Evolutionary conservation across 495 filamentous ascomycete genomes (phyloP).

Genomic region (Friedmanniomyces endolithicus): DNA sequence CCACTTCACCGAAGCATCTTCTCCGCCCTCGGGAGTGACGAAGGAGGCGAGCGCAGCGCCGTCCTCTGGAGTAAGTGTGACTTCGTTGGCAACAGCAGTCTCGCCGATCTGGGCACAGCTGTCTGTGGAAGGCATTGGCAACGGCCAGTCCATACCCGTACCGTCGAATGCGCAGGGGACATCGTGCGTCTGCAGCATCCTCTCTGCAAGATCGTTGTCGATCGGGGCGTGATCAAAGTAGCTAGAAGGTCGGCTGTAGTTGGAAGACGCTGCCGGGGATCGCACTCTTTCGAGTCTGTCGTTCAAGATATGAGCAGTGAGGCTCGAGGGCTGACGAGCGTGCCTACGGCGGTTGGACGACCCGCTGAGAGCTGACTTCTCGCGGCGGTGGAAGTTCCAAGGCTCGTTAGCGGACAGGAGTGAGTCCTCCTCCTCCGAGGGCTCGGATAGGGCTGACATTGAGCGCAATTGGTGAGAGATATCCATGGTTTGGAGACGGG

Average conservation of each 20-base stretch:
- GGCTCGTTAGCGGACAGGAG: not conserved
- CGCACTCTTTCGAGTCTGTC: not conserved
- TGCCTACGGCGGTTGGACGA: not conserved
- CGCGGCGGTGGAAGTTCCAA: slow-evolving; percentile 14
- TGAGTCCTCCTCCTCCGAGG: not conserved
- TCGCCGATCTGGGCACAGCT: not conserved
- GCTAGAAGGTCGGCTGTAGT: slow-evolving; percentile 12
- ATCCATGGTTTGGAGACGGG: slow-evolving; percentile 13
- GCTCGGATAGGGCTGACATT: slow-evolving; percentile 13
- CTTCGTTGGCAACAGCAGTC: not conserved
- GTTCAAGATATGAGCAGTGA: not conserved
- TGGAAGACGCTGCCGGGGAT: slow-evolving; percentile 11
- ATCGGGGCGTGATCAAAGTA: not conserved
- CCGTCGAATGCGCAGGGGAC: not conserved
- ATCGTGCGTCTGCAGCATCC: not conserved
- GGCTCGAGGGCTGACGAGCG: not conserved
- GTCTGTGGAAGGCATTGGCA: not conserved
- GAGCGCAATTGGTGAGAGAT: slow-evolving; percentile 19
- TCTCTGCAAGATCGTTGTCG: not conserved
- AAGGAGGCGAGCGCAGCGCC: not conserved
- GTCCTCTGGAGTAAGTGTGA: no score
- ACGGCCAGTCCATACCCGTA: not conserved
- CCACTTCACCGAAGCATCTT: slow-evolving; percentile 1
- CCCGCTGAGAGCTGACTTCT: slow-evolving; percentile 4
- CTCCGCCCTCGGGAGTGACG: not conserved